A percentile compares a stretch with the other conserved stretches of the same genome.
Evolutionary conservation across 495 filamentous ascomycete species (phyloP).

Genomic region (Neurospora sp.): DNA sequence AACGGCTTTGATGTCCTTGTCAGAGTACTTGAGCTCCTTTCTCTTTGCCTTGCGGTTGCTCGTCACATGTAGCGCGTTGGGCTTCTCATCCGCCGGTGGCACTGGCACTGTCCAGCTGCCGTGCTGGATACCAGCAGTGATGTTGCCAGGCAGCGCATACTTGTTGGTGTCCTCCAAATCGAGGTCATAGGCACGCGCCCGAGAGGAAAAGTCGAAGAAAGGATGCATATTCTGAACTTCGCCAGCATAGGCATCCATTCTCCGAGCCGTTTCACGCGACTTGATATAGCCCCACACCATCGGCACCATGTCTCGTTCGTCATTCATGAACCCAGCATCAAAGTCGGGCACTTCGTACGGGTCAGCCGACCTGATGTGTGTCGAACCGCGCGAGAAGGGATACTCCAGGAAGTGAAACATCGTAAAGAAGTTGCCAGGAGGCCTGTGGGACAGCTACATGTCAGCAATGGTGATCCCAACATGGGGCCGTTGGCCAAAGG

Average conservation of each 20-base stretch:
- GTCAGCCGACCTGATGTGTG: slow-evolving; percentile 59
- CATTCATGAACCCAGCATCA: slow-evolving; percentile 79
- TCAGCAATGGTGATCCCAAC: not conserved
- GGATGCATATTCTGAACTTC: slow-evolving; percentile 63
- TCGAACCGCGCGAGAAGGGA: slow-evolving; percentile 67
- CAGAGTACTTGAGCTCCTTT: slow-evolving; percentile 55
- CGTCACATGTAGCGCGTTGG: slow-evolving; percentile 36
- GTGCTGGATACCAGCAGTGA: slow-evolving; percentile 58
- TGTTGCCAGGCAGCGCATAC: slow-evolving; percentile 63
- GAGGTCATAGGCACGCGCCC: slow-evolving; percentile 60
- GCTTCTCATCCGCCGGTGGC: slow-evolving; percentile 32
- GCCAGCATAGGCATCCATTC: slow-evolving; percentile 70
- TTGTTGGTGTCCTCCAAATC: slow-evolving; percentile 63
- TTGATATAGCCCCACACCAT: slow-evolving; percentile 86
- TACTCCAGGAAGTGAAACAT: slow-evolving; percentile 87
- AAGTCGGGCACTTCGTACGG: slow-evolving; percentile 71
- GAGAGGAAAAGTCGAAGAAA: slow-evolving; percentile 56
- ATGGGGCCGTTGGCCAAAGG: not conserved
- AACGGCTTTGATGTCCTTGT: slow-evolving; percentile 56
- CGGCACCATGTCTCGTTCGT: slow-evolving; percentile 71
- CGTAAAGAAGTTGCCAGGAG: slow-evolving; percentile 65
- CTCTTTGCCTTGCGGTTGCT: slow-evolving; percentile 45
- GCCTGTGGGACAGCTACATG: slow-evolving; percentile 20
- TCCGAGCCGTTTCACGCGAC: slow-evolving; percentile 68
- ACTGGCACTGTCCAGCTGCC: slow-evolving; percentile 39